Evolutionary conservation across 257 asterid genomes (phyloP).

Genomic region (Parsonsia alboflavescens): DNA sequence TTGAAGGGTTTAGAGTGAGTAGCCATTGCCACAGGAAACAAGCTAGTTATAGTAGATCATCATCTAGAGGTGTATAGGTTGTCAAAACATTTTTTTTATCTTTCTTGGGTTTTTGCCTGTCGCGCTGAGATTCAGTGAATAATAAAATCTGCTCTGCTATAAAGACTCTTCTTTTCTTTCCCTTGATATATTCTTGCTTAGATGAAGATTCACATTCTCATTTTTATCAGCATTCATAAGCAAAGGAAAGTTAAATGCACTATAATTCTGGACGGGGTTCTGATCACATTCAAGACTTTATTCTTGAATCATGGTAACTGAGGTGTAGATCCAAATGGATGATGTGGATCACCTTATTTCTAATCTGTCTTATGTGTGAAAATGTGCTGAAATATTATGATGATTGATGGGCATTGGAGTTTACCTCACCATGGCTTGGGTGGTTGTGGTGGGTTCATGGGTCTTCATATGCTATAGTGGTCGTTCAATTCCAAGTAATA

Average conservation of each 20-base stretch:
- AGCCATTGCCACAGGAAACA: not conserved
- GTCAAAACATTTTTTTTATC: not conserved
- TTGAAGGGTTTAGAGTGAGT: not conserved
- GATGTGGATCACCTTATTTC: too few relatives aligned
- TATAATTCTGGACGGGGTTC: not conserved
- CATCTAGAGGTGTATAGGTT: slow-evolving; percentile 1
- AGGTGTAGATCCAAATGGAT: too few relatives aligned
- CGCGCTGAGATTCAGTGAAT: not conserved
- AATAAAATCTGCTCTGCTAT: not conserved
- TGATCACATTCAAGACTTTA: too few relatives aligned
- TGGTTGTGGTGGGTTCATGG: too few relatives aligned
- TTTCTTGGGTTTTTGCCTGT: not conserved
- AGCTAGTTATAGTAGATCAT: not conserved
- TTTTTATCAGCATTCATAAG: not conserved
- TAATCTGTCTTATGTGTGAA: too few relatives aligned
- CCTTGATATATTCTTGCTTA: not conserved
- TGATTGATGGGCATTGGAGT: too few relatives aligned
- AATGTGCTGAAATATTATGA: too few relatives aligned
- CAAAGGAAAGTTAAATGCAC: not conserved
- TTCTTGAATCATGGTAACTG: too few relatives aligned
- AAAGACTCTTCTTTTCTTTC: not conserved
- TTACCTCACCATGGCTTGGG: too few relatives aligned
- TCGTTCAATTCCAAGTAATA: too few relatives aligned
- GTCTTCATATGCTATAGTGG: too few relatives aligned
- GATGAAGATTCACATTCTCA: too few relatives aligned